Evolutionary conservation across 2,329 filamentous ascomycete genomes (phyloP), one percentile per base, ranked within the genome.

Genomic region (Phaeosphaeriaceae sp.): DNA sequence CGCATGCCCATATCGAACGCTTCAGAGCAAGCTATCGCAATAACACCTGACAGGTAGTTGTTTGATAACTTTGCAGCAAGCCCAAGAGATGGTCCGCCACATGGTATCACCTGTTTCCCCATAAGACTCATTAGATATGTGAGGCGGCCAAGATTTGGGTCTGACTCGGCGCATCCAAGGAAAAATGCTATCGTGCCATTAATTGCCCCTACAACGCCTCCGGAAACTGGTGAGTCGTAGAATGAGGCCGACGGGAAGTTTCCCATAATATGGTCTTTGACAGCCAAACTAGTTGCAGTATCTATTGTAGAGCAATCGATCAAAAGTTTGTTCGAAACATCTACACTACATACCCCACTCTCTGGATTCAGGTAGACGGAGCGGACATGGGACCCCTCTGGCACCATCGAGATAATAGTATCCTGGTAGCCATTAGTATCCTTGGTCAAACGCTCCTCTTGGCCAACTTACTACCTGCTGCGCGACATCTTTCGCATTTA

Each of bases 1-100:
- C 76, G 70, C 73, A 86, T 86, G 0, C 82, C 83, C 66, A 86
- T 82, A 50, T 84, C 79, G 74, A 86, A 80, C 1, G 82, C 81
- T 63, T 86, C 83, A 0, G 80, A 76, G 35, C 75, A 77, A 0
- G 82, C 83, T 44, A 86, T 83, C 5, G 82, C 79, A 48, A 86
- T 85, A 17, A 84, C 71, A 1, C 81, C 82, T 0, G 79, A 83
- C 40, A 81, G 76, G 64, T 86, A 86, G 58, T 86, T 86, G 61
- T 86, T 86, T 46, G 78, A 83, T 5, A 86, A 69, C 66, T 86
- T 86, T 0, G 83, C 82, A 0, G 81, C 79, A 3, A 86, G 76
- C 0, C 83, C 83, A 0, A 84, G 73, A 0, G 79, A 79, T 0
- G 81, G 77, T 0, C 77, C 81, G 3, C 83, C 83, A 56, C 83